A percentile compares a stretch with the other conserved stretches of the same genome.
Evolutionary conservation across 768 basidiomycete species (phyloP).

Genomic region (Chalciporus sphaerocephalus): DNA sequence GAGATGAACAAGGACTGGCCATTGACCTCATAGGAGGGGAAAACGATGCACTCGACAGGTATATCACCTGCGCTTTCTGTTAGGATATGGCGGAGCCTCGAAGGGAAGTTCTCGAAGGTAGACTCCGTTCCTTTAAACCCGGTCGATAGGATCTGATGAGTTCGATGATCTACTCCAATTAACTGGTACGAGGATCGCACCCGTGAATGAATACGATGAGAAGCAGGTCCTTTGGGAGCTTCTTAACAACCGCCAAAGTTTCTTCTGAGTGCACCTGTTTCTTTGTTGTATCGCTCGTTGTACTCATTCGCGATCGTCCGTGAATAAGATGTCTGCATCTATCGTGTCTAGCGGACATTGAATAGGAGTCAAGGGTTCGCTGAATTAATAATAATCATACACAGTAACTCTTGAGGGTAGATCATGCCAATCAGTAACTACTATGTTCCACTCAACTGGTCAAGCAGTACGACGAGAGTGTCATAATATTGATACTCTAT

Average conservation of each 20-base stretch:
- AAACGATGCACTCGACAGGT: constrained; percentile 69
- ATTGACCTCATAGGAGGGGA: constrained; percentile 82
- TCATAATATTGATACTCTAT: neutral
- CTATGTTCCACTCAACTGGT: no score
- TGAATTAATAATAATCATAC: no score
- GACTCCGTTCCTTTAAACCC: constrained; percentile 62
- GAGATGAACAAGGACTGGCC: constrained; percentile 6
- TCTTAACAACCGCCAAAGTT: neutral
- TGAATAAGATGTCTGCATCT: neutral
- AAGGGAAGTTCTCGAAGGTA: constrained; percentile 76
- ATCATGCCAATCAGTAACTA: neutral
- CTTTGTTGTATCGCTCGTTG: constrained; percentile 1
- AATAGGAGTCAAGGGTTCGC: no score
- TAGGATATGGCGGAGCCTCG: constrained; percentile 72
- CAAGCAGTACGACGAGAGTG: neutral
- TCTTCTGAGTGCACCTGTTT: constrained; percentile 7
- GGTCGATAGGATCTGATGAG: constrained; percentile 1
- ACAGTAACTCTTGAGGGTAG: no score
- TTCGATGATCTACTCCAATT: neutral
- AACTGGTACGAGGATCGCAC: constrained; percentile 33
- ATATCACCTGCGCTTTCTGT: constrained; percentile 56
- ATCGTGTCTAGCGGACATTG: no score
- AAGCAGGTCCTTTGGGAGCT: constrained; percentile 41
- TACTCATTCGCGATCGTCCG: constrained; percentile 7
- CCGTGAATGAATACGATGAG: constrained; percentile 80